Percentiles rank a stretch among this genome's conserved stretches.
phyloP scores from a whole-genome alignment of 768 basidiomycete genomes.

The Coprinopsis sp. region DNA sequence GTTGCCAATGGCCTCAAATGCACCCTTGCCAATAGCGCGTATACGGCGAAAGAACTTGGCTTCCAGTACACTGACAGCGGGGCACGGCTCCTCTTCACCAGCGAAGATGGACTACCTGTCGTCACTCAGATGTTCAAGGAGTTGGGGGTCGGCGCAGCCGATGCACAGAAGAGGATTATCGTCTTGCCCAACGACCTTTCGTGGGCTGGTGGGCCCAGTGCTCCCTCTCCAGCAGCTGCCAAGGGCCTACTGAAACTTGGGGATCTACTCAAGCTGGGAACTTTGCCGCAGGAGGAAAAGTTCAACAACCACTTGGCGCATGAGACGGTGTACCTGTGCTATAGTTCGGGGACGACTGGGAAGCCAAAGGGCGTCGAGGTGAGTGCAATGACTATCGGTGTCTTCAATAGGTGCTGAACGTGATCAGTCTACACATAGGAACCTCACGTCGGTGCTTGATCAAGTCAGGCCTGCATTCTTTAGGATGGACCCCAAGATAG shows the following conservation, averaged over 20 bases:
- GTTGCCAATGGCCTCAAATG: constrained; percentile 64
- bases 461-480: constrained; percentile 47
- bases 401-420: constrained; percentile 1
- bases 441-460: constrained; percentile 56
- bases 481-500: constrained; percentile 30
- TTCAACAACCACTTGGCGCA: constrained; percentile 48
- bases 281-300: constrained; percentile 46
- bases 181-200: constrained; percentile 45
- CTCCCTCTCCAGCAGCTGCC: constrained; percentile 20
- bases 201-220: constrained; percentile 40
- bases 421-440: constrained; percentile 58
- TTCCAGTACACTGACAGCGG: constrained; percentile 69
- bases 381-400: constrained; percentile 5
- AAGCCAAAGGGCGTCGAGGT: constrained; percentile 69
- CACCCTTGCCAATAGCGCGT: constrained; percentile 72
- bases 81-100: constrained; percentile 59
- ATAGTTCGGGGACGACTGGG: constrained; percentile 70
- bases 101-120: constrained; percentile 55
- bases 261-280: constrained; percentile 48
- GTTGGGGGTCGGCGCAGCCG: constrained; percentile 40
- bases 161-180: constrained; percentile 52
- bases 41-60: constrained; percentile 61
- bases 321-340: constrained; percentile 64
- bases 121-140: constrained; percentile 53
- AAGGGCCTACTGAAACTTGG: constrained; percentile 36